A percentile compares a stretch with the other conserved stretches of the same genome.
Conservation (phyloP, 352 stramenopile genomes). For the Phytophthora ohioensis region DNA sequence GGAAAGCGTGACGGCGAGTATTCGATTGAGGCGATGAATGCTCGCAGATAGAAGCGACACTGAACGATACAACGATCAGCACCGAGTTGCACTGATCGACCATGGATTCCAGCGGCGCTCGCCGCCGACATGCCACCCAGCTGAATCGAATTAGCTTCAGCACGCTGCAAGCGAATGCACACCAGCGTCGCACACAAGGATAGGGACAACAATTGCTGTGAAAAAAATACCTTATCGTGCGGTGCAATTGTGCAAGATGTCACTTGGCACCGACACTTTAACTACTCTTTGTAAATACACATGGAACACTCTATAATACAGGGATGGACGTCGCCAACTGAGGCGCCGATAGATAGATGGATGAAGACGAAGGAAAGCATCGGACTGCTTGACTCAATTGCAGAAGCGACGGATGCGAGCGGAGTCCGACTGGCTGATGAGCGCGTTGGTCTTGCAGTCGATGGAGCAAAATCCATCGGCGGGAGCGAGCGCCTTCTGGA, state of each 20-base stretch:
- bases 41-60: neutral
- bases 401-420: slow-evolving; percentile 67
- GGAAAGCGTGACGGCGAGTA: slow-evolving; percentile 21
- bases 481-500: slow-evolving; percentile 68
- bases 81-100: slow-evolving; percentile 14
- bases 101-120: slow-evolving; percentile 2
- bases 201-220: slow-evolving; percentile 2
- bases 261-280: slow-evolving; percentile 32
- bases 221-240: slow-evolving; percentile 43
- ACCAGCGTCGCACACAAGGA: neutral
- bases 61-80: slow-evolving; percentile 12
- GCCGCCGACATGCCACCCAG: neutral
- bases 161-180: neutral
- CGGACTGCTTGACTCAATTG: slow-evolving; percentile 34
- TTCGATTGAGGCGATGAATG: slow-evolving; percentile 22
- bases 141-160: neutral
- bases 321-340: slow-evolving; percentile 17
- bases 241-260: slow-evolving; percentile 33
- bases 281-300: slow-evolving; percentile 44
- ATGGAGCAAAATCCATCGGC: slow-evolving; percentile 85
- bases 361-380: slow-evolving; percentile 5
- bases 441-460: slow-evolving; percentile 88
- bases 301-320: slow-evolving; percentile 48
- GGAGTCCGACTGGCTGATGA: slow-evolving; percentile 79
- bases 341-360: slow-evolving; percentile 47